These are phyloP conservation scores for Russula sp. DNA, from an alignment of 768 basidiomycete genomes.

Conservation along the genomic window DNA sequence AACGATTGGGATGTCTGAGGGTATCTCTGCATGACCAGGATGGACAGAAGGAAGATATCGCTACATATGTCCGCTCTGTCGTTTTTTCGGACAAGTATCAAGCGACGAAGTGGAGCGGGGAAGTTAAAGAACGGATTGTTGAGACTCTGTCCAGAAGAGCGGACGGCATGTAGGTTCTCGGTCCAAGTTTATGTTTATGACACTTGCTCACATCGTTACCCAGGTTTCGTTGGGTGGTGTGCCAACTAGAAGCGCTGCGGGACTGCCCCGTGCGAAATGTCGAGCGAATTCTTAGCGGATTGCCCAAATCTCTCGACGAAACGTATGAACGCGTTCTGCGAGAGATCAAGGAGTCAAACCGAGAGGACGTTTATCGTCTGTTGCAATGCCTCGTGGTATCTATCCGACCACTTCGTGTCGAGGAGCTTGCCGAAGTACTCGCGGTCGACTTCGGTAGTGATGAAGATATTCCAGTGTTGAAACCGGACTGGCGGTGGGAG, in stretches of 20 bases:
- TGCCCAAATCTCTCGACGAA: background rate
- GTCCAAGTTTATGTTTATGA: no score
- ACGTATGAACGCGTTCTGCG: background rate
- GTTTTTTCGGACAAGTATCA: slow-evolving; percentile 29
- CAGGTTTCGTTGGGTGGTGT: no score
- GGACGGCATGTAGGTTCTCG: no score
- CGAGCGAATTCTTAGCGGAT: background rate
- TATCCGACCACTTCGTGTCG: background rate
- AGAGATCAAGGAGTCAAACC: background rate
- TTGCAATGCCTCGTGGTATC: background rate
- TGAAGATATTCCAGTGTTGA: background rate
- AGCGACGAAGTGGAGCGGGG: background rate
- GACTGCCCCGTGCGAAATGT: no score
- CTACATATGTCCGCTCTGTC: no score
- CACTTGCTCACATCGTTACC: no score
- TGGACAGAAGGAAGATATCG: background rate
- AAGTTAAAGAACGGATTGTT: background rate
- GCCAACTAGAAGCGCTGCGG: no score
- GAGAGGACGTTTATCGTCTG: background rate
- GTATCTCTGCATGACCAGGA: background rate
- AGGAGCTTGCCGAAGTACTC: background rate
- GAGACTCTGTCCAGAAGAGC: background rate
- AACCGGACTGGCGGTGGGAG: background rate
- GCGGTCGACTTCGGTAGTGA: background rate
- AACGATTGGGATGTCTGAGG: background rate